Conservation (phyloP, 805 yeast genomes). For the Pichia heedii region DNA sequence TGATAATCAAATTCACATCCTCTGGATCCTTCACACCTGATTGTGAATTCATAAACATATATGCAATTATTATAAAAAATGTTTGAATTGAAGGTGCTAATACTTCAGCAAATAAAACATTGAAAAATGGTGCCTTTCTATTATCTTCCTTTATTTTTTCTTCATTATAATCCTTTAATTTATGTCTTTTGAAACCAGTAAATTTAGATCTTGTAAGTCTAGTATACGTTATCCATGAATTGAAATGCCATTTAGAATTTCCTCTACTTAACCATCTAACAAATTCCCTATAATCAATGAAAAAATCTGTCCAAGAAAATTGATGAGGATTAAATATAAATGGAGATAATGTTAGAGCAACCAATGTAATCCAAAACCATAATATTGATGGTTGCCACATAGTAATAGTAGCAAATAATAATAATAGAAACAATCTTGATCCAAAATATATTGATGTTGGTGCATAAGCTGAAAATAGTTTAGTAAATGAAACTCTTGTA, state of each 20-base stretch:
- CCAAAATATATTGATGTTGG: constrained; percentile 74
- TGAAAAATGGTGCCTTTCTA: constrained; percentile 71
- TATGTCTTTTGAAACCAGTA: constrained; percentile 82
- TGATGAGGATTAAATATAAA: constrained; percentile 48
- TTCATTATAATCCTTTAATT: constrained; percentile 60
- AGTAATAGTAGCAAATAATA: constrained; percentile 66
- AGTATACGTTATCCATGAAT: constrained; percentile 75
- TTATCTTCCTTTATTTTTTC: constrained; percentile 30
- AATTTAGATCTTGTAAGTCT: constrained; percentile 76
- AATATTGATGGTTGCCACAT: constrained; percentile 73
- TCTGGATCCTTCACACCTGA: constrained; percentile 57
- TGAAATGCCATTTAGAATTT: constrained; percentile 51
- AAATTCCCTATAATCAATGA: constrained; percentile 40
- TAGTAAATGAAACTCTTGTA: constrained; percentile 62
- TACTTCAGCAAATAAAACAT: constrained; percentile 73
- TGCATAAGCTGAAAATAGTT: constrained; percentile 69
- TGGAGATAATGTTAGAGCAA: constrained; percentile 40
- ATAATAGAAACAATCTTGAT: constrained; percentile 53
- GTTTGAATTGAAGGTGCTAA: constrained; percentile 64
- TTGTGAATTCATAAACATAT: constrained; percentile 75
- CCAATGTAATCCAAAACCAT: constrained; percentile 46
- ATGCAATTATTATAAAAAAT: constrained; percentile 61
- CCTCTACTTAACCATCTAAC: constrained; percentile 77
- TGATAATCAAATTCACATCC: constrained; percentile 48
- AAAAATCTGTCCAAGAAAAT: constrained; percentile 38